These are phyloP conservation scores for Toxoplasma gondii DNA, from an alignment of 169 alveolate genomes.

Conservation along the genomic window DNA sequence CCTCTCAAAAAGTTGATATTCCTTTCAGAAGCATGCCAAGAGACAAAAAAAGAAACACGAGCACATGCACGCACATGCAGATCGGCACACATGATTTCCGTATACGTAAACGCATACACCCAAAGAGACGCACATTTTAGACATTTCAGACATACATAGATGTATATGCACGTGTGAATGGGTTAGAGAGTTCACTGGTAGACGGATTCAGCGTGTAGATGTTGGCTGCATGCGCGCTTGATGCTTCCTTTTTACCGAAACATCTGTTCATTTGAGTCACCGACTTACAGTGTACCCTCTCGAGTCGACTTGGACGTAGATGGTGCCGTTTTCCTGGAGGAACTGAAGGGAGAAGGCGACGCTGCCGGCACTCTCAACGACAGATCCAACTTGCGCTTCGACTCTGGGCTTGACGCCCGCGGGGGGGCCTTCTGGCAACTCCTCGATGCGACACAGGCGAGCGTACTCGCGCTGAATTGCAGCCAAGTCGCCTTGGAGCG, in stretches of 20 bases:
- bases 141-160: constrained; percentile 2
- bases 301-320: constrained; percentile 3
- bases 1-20: too few relatives aligned
- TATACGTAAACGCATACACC: not conserved
- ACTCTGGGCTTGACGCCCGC: not conserved
- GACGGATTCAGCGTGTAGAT: too few relatives aligned
- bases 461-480: constrained; percentile 2
- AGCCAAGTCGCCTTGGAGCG: not conserved
- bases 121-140: too few relatives aligned
- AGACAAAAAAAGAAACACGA: too few relatives aligned
- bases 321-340: not conserved
- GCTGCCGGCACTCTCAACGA: constrained; percentile 9
- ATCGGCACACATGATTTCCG: not conserved
- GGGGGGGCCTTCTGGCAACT: not conserved
- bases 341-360: not conserved
- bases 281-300: not conserved
- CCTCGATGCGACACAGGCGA: not conserved
- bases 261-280: not conserved
- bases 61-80: not conserved
- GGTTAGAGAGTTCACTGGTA: not conserved
- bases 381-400: not conserved
- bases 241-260: too few relatives aligned
- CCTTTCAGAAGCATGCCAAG: too few relatives aligned
- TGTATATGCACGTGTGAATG: not conserved
- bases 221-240: too few relatives aligned